phyloP scores from a whole-genome alignment of 2,329 filamentous ascomycete species.

The Ophiosphaerella herpotricha region DNA sequence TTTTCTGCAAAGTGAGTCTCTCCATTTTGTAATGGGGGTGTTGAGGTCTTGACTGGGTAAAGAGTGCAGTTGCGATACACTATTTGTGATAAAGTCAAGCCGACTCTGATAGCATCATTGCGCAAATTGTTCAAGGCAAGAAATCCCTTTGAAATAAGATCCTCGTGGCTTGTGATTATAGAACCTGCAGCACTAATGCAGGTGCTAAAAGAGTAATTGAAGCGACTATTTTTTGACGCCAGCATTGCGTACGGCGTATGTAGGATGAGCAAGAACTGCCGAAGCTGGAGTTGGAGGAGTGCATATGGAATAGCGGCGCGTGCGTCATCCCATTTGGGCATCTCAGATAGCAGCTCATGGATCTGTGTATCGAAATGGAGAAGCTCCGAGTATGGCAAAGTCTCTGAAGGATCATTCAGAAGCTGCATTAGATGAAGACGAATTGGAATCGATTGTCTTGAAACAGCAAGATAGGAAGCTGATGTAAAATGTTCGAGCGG shows the following conservation, averaged over 20 bases:
- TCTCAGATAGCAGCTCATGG: constrained; percentile 19
- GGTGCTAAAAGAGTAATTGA: constrained; percentile 37
- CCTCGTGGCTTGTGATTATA: constrained; percentile 30
- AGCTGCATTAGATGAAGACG: constrained; percentile 39
- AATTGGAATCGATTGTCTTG: constrained; percentile 34
- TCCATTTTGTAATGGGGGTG: background rate
- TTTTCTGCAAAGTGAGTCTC: constrained; percentile 9
- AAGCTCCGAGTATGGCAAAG: constrained; percentile 37
- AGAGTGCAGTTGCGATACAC: constrained; percentile 32
- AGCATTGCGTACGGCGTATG: constrained; percentile 40
- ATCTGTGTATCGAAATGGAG: constrained; percentile 41
- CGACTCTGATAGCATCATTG: constrained; percentile 37
- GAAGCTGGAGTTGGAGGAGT: constrained; percentile 38
- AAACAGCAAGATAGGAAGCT: constrained; percentile 32
- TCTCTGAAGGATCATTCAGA: constrained; percentile 37
- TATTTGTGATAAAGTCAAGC: constrained; percentile 31
- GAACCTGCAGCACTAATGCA: constrained; percentile 34
- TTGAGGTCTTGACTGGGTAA: constrained; percentile 6
- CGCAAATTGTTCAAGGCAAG: constrained; percentile 31
- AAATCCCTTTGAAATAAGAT: constrained; percentile 24
- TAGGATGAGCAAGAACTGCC: constrained; percentile 41
- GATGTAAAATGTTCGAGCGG: constrained; percentile 37
- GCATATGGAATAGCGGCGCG: constrained; percentile 21
- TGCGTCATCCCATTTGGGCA: constrained; percentile 32
- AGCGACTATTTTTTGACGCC: constrained; percentile 30